These are phyloP conservation scores for Trichaptum fuscoviolaceum DNA, from an alignment of 768 basidiomycete genomes.

Conservation along the genomic window DNA sequence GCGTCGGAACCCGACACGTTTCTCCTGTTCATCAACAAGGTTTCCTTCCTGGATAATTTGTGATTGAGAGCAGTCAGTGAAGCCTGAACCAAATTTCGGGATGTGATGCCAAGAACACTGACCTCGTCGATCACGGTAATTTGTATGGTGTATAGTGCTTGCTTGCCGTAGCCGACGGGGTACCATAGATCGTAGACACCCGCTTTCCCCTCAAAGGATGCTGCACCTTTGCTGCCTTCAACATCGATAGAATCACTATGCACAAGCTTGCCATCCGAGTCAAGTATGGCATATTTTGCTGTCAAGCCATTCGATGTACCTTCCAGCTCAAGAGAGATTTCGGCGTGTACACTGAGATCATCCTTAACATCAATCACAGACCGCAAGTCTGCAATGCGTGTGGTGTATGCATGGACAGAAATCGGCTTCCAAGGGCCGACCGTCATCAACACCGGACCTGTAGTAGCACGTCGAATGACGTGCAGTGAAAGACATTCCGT, in stretches of 20 bases:
- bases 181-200: constrained; percentile 79
- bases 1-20: constrained; percentile 69
- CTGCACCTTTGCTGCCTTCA: constrained; percentile 30
- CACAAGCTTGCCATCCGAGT: constrained; percentile 42
- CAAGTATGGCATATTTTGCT: constrained; percentile 44
- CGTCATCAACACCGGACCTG: constrained; percentile 83
- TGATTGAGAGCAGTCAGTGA: background rate
- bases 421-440: constrained; percentile 86
- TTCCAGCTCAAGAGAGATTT: constrained; percentile 39
- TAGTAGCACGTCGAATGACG: constrained; percentile 1
- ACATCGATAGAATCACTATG: constrained; percentile 32
- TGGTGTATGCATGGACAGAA: constrained; percentile 59
- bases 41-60: constrained; percentile 36
- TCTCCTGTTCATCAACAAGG: constrained; percentile 51
- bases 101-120: constrained; percentile 12
- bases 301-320: constrained; percentile 22
- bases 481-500: background rate
- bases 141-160: constrained; percentile 68
- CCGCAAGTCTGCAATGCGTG: constrained; percentile 61
- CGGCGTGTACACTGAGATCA: constrained; percentile 45
- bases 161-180: constrained; percentile 76
- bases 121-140: constrained; percentile 54
- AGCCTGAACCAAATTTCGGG: background rate
- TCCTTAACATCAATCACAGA: constrained; percentile 56
- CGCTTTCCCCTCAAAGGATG: constrained; percentile 44